Evolutionary conservation across 768 basidiomycete genomes (phyloP), one percentile per base, ranked within the genome.

Genomic region (Podaxis sp.): DNA sequence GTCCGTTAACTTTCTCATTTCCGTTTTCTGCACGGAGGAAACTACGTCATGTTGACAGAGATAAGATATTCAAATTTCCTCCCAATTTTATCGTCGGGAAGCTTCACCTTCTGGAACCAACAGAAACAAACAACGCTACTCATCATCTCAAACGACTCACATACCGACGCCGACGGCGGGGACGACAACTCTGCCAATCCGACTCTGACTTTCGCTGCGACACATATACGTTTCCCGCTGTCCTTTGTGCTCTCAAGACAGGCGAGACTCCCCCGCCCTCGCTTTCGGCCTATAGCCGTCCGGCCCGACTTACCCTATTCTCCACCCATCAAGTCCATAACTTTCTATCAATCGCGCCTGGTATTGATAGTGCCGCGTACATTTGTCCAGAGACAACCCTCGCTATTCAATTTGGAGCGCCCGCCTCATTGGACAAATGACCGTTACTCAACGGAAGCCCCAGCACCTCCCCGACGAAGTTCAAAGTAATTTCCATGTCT

Each of bases 401-500:
- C 32, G 5, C n/a, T 44, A 36, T 27, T 44, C 58, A 23, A 16
- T 28, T 21, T 28, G 44, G 52, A 55, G 52, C 23, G 46, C 44
- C 44, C 52, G 47, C 38, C 53, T 42, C 46, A 11, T 52, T 27
- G 40, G 40, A 52, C 52, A 62, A 63, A 88, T 87, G 86, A 87
- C 86, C 28, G 80, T 88, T 61, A 87, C 85, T 56, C 84, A 86
- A 66, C 82, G 86, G 61, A 88, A 86, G 72, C 79, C 83, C 55
- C 83, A 84, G 70, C 79, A 81, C 62, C 76, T 83, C 63, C 81
- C 84, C 42, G 86, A 88, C 67, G 86, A 88, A 73, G 81, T 86
- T 63, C 79, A 84, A 76, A 80, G 85, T 85, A 73, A 67, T 81
- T 71, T 60, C 62, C 64, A 59, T 66, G 64, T 52, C 61, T 63